Evolutionary conservation across 2,329 filamentous ascomycete genomes (phyloP).

Genomic region (Paraconiothyrium brasiliense): DNA sequence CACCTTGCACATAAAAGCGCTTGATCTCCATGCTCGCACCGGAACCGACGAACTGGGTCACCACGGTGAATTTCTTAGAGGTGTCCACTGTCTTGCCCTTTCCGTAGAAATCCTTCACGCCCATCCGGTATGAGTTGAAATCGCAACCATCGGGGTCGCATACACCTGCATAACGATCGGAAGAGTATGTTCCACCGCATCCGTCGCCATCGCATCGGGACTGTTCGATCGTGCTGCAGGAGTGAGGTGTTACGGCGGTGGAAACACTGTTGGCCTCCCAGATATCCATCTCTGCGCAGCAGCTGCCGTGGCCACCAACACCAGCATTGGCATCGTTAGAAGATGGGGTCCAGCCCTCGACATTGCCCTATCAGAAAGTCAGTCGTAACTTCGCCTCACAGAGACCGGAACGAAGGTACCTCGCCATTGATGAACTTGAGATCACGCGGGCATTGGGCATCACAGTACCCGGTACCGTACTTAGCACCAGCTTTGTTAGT

Average conservation of each 20-base stretch:
- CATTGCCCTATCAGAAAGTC: constrained; percentile 56
- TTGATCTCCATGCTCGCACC: constrained; percentile 55
- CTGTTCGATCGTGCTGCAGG: constrained; percentile 62
- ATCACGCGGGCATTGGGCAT: constrained; percentile 44
- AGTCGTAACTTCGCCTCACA: not conserved
- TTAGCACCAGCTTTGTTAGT: constrained; percentile 60
- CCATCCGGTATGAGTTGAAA: constrained; percentile 66
- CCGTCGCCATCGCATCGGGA: constrained; percentile 61
- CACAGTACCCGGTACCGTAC: constrained; percentile 60
- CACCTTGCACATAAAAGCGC: constrained; percentile 48
- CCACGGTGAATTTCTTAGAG: constrained; percentile 52
- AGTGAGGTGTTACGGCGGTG: constrained; percentile 69
- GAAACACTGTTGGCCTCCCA: constrained; percentile 73
- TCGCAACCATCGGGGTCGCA: constrained; percentile 74
- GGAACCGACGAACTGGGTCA: constrained; percentile 58
- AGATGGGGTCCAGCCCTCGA: constrained; percentile 61
- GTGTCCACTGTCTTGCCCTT: constrained; percentile 56
- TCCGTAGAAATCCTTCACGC: constrained; percentile 69
- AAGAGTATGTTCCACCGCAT: constrained; percentile 52
- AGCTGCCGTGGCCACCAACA: constrained; percentile 63
- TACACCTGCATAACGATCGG: constrained; percentile 64
- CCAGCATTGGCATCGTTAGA: constrained; percentile 63
- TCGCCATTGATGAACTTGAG: constrained; percentile 62
- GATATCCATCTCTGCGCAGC: constrained; percentile 73
- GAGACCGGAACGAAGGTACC: constrained; percentile 35